phyloP scores from a whole-genome alignment of 2,329 filamentous ascomycete species.

The Penicillium griseofulvum region DNA sequence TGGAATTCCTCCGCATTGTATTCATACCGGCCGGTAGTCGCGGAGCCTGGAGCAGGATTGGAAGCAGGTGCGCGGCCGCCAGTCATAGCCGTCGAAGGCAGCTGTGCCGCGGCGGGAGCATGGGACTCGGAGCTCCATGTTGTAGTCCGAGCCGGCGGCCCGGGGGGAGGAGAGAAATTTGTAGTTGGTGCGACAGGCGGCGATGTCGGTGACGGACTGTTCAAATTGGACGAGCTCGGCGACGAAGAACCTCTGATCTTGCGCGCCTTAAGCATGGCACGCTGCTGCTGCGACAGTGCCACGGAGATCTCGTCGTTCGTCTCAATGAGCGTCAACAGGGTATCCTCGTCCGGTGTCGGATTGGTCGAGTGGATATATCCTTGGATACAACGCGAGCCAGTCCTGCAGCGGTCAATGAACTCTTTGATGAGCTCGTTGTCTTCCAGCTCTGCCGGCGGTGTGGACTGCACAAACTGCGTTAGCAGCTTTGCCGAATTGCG shows the following conservation, averaged over 20 bases:
- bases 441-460: conserved; percentile 70
- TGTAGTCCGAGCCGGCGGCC: neutral
- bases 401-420: conserved; percentile 81
- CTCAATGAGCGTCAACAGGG: conserved; percentile 88
- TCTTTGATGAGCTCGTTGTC: conserved; percentile 87
- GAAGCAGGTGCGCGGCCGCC: conserved; percentile 9
- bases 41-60: neutral
- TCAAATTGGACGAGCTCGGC: conserved; percentile 11
- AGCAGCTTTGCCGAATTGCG: conserved; percentile 86
- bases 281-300: conserved; percentile 79
- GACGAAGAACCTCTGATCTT: conserved; percentile 32
- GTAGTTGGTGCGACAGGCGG: conserved; percentile 15
- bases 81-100: conserved; percentile 13
- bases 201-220: conserved; percentile 19
- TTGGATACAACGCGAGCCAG: conserved; percentile 78
- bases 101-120: conserved; percentile 5
- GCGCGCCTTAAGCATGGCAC: conserved; percentile 65
- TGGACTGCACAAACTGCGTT: conserved; percentile 86
- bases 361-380: conserved; percentile 77
- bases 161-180: conserved; percentile 7
- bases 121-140: neutral
- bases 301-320: conserved; percentile 88
- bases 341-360: conserved; percentile 85
- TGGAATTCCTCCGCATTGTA: conserved; percentile 41
- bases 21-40: conserved; percentile 25